Base-by-base conservation (phyloP, 2,329 filamentous ascomycete genomes). In the Corinectria fuckeliana region DNA sequence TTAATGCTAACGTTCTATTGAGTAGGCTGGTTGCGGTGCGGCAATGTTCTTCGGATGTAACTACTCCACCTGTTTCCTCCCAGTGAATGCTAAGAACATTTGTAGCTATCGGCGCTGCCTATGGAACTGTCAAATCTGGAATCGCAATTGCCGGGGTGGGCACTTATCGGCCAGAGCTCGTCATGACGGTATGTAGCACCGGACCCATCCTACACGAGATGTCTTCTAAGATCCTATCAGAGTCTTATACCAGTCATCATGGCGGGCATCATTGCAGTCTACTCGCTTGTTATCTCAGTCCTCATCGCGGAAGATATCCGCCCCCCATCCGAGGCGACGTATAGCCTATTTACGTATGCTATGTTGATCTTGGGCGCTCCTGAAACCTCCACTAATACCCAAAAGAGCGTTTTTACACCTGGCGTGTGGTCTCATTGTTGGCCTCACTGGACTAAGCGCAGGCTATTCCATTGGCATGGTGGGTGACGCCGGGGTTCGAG, bases 241-340 rank as follows among this genome's bases (percentile, higher is more conserved):
- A 93, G 90, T 57, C 82, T 94, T 50, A 93, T 94, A 68, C 91
- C 91, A 63, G 91, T 95, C 67, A 89, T 99, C 82, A 99, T 99
- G 95, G 96, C 95, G 71, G 95, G 95, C 86, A 99, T 99, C 75
- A 92, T 99, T 73, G 95, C 95, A 58, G 95, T 99, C 68, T 99
- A 99, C 81, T 92, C 93, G 50, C 90, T 99, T 69, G 95, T 99
- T 72, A 93, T 99, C 69, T 91, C 94, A 14, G 95, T 99, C 73
- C 87, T 99, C 69, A 98, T 99, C 75, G 92, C 93, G 55, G 90
- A 92, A 77, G 92, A 97, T 76, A 88, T 98, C 76, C 85, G 84
- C 48, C 91, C 93, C 23, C 90, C 89, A 14, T 79, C 79, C 18
- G 80, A 84, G 67, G 75, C 77, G 56, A 83, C 83, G 74, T 97